Evolutionary conservation across 768 basidiomycete genomes (phyloP).

Genomic region (Boletus edulis): DNA sequence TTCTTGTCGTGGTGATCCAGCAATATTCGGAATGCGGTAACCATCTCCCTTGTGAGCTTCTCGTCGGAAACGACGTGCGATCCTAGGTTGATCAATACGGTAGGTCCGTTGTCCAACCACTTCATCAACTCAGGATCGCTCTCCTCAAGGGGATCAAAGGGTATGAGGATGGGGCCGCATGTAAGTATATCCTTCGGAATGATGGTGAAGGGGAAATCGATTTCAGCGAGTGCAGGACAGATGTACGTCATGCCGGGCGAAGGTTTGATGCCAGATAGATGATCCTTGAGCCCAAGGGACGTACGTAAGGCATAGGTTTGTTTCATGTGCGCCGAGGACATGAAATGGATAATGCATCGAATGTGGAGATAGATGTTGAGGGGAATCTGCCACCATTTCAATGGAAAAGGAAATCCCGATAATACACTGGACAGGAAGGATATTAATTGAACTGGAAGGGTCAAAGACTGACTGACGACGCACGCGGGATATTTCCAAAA

Average conservation of each 20-base stretch:
- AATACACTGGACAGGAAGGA: not conserved
- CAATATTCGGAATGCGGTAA: conserved; percentile 4
- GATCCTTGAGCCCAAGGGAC: conserved; percentile 3
- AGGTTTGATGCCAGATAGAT: not conserved
- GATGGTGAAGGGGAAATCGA: not conserved
- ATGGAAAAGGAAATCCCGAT: conserved; percentile 10
- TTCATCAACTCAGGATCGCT: not conserved
- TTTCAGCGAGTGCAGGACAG: conserved; percentile 1
- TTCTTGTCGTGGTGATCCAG: not conserved
- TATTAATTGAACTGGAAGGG: not conserved
- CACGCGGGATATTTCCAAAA: conserved; percentile 10
- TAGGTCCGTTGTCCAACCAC: conserved; percentile 11
- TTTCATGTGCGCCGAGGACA: not conserved
- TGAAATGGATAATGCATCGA: not conserved
- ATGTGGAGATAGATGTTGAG: conserved; percentile 9
- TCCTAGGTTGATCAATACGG: conserved; percentile 12
- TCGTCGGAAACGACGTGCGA: not conserved
- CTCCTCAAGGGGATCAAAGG: conserved; percentile 9
- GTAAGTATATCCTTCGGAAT: conserved; percentile 5
- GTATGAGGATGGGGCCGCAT: conserved; percentile 7
- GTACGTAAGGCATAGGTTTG: not conserved
- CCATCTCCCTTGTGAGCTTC: not conserved
- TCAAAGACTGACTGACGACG: not conserved
- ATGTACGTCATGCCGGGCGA: not conserved
- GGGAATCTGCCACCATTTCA: conserved; percentile 15